Percentiles rank a stretch among this genome's conserved stretches.
phyloP scores from a whole-genome alignment of 768 basidiomycete genomes.

The Rhodotorula sphaerocarpa region DNA sequence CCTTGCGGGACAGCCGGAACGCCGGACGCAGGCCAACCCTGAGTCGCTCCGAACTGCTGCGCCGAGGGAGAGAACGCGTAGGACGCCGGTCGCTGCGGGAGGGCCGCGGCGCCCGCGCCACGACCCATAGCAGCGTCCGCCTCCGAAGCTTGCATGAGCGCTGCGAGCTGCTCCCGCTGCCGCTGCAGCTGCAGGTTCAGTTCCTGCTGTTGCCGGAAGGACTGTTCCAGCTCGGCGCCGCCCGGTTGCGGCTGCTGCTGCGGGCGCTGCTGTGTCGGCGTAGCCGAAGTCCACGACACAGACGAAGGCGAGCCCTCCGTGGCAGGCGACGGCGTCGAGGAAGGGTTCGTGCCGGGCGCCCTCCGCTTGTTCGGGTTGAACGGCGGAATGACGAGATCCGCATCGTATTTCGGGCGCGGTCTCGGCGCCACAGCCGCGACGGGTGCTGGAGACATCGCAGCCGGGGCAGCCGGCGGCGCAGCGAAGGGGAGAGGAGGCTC shows the following conservation, averaged over 20 bases:
- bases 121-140: no score
- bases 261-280: neutral
- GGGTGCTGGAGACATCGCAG: no score
- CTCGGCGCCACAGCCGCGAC: neutral
- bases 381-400: conserved; percentile 31
- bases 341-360: neutral
- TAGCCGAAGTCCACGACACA: neutral
- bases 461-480: neutral
- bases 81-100: no score
- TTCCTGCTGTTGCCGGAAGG: neutral
- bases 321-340: neutral
- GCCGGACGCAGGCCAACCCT: no score
- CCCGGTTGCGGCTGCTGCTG: conserved; percentile 11
- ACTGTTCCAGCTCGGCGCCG: neutral
- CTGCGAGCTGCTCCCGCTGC: neutral
- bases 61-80: no score
- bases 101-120: no score
- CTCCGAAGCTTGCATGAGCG: no score
- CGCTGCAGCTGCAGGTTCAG: neutral
- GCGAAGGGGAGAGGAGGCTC: neutral
- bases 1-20: neutral
- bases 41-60: no score
- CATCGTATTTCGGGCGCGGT: conserved; percentile 10
- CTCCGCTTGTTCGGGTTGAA: conserved; percentile 35
- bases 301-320: neutral